These are phyloP conservation scores for Penicillium sp. DNA, from an alignment of 2,329 filamentous ascomycete species.

Conservation along the genomic window DNA sequence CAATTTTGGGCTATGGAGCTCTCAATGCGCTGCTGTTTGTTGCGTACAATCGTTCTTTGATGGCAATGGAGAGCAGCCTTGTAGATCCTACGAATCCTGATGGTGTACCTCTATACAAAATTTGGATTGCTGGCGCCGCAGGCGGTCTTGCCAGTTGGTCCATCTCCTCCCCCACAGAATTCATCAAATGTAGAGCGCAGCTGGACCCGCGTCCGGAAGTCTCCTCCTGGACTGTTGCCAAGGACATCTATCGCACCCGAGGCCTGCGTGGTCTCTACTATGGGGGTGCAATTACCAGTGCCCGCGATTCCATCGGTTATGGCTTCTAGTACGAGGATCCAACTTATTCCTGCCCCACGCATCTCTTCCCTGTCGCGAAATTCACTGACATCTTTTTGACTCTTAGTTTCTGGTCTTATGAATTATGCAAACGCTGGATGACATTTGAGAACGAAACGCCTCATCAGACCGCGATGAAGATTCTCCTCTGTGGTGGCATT, in stretches of 20 bases:
- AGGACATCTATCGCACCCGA: constrained; percentile 54
- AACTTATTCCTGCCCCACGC: constrained; percentile 2
- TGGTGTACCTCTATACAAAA: constrained; percentile 54
- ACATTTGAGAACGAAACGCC: constrained; percentile 42
- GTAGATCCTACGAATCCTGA: constrained; percentile 40
- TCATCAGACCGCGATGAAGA: constrained; percentile 52
- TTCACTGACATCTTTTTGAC: background rate
- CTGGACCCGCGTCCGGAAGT: constrained; percentile 44
- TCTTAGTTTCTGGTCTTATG: constrained; percentile 77
- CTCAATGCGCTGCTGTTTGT: constrained; percentile 87
- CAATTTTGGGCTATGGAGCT: constrained; percentile 81
- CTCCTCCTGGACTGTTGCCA: constrained; percentile 60
- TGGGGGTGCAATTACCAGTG: constrained; percentile 72
- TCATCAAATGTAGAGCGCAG: constrained; percentile 85
- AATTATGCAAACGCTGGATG: constrained; percentile 61
- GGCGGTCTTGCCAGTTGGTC: constrained; percentile 81
- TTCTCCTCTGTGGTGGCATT: constrained; percentile 76
- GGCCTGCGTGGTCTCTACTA: constrained; percentile 68
- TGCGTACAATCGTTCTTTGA: constrained; percentile 79
- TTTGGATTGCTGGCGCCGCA: constrained; percentile 72
- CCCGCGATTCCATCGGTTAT: constrained; percentile 86
- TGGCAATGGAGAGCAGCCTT: constrained; percentile 47
- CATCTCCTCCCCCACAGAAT: constrained; percentile 80
- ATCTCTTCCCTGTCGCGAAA: constrained; percentile 1
- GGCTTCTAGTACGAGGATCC: constrained; percentile 67